Evolutionary conservation across 192 early-diverging fungal species (phyloP), one percentile per base, ranked within the genome.

Genomic region (Coemansia brasiliensis): DNA sequence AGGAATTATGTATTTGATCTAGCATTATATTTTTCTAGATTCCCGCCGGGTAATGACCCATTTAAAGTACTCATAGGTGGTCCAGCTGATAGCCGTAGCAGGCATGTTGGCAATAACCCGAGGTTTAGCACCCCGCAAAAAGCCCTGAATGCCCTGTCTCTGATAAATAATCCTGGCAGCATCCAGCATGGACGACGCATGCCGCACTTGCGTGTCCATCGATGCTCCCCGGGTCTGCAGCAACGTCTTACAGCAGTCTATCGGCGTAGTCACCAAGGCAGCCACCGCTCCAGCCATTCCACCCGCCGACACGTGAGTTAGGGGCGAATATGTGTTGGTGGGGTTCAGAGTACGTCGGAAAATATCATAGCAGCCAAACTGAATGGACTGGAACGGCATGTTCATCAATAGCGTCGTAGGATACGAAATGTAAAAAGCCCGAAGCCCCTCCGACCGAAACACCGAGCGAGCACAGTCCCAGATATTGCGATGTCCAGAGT

Each of bases 221-320:
- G 86, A 81, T n/a, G 84, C 79, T 1, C 94, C 94, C 11, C 93
- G 82, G 3, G 94, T 95, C 67, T 98, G 96, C 59, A 98, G 74
- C 53, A 95, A 67, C n/a, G 96, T 98, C 68, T 97, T 97, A 29
- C 88, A 87, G 13, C 95, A 94, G 71, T 98, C 94, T n/a, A 98
- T 72, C 1, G 96, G 96, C 20, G 91, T 98, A 0, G 96, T 98
- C 27, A 88, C 69, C 11, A 90, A 85, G 1, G 92, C 87, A 1
- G 96, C 96, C 3, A 93, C 62, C 0, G 88, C 91, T 39, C 96
- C 96, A 4, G 96, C 94, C 45, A 92, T 63, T 17, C 85, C 96
- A 13, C 96, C 96, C 11, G 93, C 87, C 1, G 84, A 63, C 41
- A 93, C 84, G 61, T 98, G 96, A 1, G 90, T 90, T 29, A 83